Evolutionary conservation across 2,329 filamentous ascomycete genomes (phyloP).

Genomic region (Botryotinia calthae): DNA sequence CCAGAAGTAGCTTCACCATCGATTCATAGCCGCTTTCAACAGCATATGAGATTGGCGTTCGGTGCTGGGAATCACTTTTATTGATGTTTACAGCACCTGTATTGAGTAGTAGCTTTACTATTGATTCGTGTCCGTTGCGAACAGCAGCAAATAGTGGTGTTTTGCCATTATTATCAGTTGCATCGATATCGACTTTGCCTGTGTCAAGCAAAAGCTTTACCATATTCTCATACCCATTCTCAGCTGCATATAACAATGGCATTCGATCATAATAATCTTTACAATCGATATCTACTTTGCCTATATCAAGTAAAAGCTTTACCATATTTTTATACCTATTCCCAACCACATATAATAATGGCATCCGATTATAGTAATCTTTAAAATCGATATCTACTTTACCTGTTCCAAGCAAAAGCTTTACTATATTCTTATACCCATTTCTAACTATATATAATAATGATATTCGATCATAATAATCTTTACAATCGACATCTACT

Average conservation of each 20-base stretch:
- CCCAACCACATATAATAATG: neutral
- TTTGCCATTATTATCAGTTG: rapidly evolving
- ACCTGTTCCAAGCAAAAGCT: too few species aligned
- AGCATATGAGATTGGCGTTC: neutral
- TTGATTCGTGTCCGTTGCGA: neutral
- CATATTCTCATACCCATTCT: rapidly evolving
- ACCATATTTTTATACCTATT: neutral
- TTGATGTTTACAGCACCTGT: neutral
- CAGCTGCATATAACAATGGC: neutral
- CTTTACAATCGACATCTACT: too few species aligned
- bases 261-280: neutral
- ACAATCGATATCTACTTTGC: neutral
- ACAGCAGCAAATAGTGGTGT: neutral
- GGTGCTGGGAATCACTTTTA: neutral
- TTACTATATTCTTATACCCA: too few species aligned
- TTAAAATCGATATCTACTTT: neutral
- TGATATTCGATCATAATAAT: too few species aligned
- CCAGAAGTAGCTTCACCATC: neutral
- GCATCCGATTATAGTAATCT: neutral
- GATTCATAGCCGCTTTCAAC: neutral
- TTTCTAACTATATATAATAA: too few species aligned
- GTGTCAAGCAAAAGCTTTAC: neutral
- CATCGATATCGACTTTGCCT: neutral
- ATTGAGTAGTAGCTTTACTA: neutral
- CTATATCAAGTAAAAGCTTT: neutral